A percentile compares a stretch with the other conserved stretches of the same genome.
phyloP scores from a whole-genome alignment of 768 basidiomycete genomes.

The Mycena amicta region DNA sequence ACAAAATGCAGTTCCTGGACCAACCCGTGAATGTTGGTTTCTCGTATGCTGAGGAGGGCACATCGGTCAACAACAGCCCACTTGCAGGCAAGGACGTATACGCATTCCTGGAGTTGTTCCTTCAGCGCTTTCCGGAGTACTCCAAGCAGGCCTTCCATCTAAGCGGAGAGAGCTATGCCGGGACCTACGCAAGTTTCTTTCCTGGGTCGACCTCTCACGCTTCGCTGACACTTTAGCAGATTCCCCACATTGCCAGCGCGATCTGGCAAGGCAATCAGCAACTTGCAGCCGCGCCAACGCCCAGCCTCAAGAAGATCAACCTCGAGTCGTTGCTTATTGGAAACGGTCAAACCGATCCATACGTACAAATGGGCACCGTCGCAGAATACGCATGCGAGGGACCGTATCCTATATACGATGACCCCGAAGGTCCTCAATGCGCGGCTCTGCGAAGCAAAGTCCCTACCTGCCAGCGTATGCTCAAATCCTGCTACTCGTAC shows the following conservation, averaged over 20 bases:
- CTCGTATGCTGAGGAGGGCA: constrained; percentile 80
- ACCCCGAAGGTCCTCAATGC: constrained; percentile 69
- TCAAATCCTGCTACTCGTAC: constrained; percentile 69
- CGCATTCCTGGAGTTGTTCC: constrained; percentile 81
- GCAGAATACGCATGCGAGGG: constrained; percentile 85
- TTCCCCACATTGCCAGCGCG: constrained; percentile 79
- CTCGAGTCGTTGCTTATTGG: constrained; percentile 83
- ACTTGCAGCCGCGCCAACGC: constrained; percentile 43
- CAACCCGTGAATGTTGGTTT: constrained; percentile 90
- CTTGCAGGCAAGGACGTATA: constrained; percentile 90
- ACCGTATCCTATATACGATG: constrained; percentile 80
- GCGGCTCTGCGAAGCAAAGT: constrained; percentile 61
- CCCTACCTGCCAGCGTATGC: constrained; percentile 73
- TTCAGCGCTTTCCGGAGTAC: constrained; percentile 76
- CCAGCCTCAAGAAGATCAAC: constrained; percentile 71
- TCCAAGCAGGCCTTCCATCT: constrained; percentile 71
- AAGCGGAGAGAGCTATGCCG: constrained; percentile 79
- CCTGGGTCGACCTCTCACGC: neutral
- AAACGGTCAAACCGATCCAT: constrained; percentile 86
- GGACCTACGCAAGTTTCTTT: constrained; percentile 60
- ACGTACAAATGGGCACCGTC: constrained; percentile 75
- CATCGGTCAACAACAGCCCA: constrained; percentile 76
- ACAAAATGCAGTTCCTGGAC: constrained; percentile 52
- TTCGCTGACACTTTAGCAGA: neutral
- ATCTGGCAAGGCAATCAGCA: constrained; percentile 80